Evolutionary conservation across 805 yeast genomes (phyloP), one percentile per base, ranked within the genome.

Genomic region (Wickerhamiella australiensis): DNA sequence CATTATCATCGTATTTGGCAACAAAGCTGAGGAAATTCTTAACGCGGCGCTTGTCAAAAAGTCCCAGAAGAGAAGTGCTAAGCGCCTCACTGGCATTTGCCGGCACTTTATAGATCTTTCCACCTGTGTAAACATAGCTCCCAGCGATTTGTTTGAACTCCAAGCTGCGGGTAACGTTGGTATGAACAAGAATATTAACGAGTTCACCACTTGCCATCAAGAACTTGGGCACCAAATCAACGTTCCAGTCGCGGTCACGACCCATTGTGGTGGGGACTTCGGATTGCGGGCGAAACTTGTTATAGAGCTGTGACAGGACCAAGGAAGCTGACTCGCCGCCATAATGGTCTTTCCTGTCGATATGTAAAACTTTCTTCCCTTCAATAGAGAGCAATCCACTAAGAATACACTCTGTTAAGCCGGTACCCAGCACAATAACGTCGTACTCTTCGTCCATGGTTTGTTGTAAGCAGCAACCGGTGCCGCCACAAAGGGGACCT

Each of bases 111-210:
- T 95, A 92, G 58, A 90, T 85, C 56, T 82, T 77, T 35, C 96
- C 95, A 54, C 77, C 80, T 51, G 94, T 78, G 70, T 85, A 88
- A 36, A 92, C 98, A 64, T 82, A 92, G 22, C 95, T 83, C 6
- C 97, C 97, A n/a, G 87, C 79, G 52, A 92, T 84, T 69, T 87
- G 96, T 68, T 90, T 90, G 71, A 92, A 92, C 65, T 92, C 97
- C 61, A 92, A 80, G 67, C 90, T 90, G 57, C 95, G 74, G 23
- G 97, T 90, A 51, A 92, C 98, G 60, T 90, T 90, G 21, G 98
- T 92, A 65, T 90, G 96, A 31, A 85, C 87, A 57, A 92, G 76
- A 58, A 92, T 92, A 65, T 90, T 90, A 55, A 96, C 92, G 66
- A 92, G 77, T 65, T 90, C 98, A 38, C 98, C 98, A 63, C 87